These are phyloP conservation scores for Viola odorata DNA, from an alignment of 345 rosid species.

Conservation along the genomic window DNA sequence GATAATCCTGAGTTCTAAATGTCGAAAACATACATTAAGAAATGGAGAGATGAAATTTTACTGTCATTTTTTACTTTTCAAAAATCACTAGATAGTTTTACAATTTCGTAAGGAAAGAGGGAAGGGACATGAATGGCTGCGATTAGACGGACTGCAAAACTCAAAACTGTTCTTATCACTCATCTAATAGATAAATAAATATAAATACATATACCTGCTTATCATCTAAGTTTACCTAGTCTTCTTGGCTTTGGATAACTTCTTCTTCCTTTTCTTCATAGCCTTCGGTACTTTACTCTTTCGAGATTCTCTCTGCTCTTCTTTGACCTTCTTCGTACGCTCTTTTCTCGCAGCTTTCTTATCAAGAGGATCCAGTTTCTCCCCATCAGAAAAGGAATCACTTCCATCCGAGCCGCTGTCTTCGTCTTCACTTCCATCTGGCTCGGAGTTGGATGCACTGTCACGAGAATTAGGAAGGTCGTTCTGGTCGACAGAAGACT, in stretches of 20 bases:
- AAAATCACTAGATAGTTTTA: no score
- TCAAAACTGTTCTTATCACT: no score
- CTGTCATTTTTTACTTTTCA: no score
- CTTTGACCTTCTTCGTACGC: constrained; percentile 92
- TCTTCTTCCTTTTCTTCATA: constrained; percentile 83
- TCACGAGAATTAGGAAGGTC: constrained; percentile 10
- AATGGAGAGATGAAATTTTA: no score
- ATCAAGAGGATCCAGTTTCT: constrained; percentile 32
- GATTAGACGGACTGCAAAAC: no score
- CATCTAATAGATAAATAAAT: no score
- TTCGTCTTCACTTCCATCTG: constrained; percentile 30
- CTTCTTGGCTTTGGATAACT: constrained; percentile 64
- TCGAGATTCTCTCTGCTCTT: constrained; percentile 85
- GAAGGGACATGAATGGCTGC: no score
- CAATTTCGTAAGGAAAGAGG: no score
- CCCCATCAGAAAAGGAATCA: constrained; percentile 17
- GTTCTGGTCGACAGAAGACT: background rate
- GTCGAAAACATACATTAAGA: no score
- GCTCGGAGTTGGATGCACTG: constrained; percentile 21
- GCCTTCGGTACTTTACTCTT: constrained; percentile 86
- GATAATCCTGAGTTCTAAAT: no score
- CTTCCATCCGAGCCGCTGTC: constrained; percentile 36
- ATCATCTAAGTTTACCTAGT: constrained; percentile 35
- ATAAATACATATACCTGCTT: no score
- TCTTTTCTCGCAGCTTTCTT: constrained; percentile 88